Conservation (phyloP, 768 basidiomycete genomes). For the Phanerochaete sordida region DNA sequence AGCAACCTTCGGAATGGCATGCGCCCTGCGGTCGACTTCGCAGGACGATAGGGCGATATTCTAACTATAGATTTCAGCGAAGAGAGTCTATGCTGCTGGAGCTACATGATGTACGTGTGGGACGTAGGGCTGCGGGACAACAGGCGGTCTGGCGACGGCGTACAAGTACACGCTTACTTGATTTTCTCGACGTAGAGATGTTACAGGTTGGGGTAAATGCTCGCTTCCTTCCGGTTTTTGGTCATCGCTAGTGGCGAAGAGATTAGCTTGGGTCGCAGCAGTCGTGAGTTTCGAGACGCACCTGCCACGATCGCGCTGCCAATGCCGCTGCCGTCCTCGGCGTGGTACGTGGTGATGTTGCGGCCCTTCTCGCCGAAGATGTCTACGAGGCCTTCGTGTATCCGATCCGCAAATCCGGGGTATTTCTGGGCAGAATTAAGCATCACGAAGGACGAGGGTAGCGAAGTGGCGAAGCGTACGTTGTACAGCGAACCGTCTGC, state of each 20-base stretch:
- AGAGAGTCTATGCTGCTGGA: no score
- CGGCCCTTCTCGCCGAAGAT: conserved; percentile 95
- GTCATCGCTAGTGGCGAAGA: conserved; percentile 70
- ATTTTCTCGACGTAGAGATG: not conserved
- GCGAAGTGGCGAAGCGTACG: conserved; percentile 40
- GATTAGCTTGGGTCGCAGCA: not conserved
- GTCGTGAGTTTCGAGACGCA: conserved; percentile 17
- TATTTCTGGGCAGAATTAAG: conserved; percentile 70
- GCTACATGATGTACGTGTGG: no score
- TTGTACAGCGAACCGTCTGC: conserved; percentile 97
- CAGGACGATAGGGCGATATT: no score
- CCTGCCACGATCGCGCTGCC: conserved; percentile 95
- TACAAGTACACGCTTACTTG: conserved; percentile 1
- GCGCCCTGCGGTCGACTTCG: no score
- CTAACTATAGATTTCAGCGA: no score
- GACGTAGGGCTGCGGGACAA: no score
- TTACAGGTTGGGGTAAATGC: conserved; percentile 50
- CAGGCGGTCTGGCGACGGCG: not conserved
- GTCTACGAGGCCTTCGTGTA: conserved; percentile 90
- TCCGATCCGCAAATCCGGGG: conserved; percentile 88
- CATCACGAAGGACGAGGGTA: not conserved
- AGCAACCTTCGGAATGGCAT: no score
- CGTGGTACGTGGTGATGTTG: conserved; percentile 76
- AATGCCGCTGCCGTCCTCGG: conserved; percentile 91
- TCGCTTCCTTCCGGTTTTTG: conserved; percentile 69